Conservation (phyloP, 345 rosid genomes). For the Corchorus olitorius region DNA sequence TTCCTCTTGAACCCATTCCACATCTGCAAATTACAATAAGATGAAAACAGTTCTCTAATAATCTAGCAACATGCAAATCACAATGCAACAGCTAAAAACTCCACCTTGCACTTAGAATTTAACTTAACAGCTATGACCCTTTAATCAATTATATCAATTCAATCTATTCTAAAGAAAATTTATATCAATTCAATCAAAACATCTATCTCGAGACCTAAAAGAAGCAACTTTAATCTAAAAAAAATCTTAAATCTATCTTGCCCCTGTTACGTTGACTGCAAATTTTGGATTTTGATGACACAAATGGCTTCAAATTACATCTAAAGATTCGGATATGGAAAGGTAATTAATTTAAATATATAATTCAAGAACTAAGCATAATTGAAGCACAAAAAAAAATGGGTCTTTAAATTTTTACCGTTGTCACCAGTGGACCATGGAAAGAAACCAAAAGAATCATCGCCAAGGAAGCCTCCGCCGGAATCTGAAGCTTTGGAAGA, state of each 20-base stretch:
- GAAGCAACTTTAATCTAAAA: not conserved
- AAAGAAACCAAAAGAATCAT: slow-evolving; percentile 64
- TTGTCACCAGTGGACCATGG: slow-evolving; percentile 66
- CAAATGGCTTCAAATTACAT: not conserved
- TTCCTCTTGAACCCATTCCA: slow-evolving; percentile 89
- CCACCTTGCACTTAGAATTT: not conserved
- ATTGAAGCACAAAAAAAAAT: not conserved
- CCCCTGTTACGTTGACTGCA: not conserved
- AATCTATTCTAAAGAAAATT: no score
- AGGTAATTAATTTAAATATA: not conserved
- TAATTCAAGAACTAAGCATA: not conserved
- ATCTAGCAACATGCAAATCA: not conserved
- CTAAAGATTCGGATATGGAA: not conserved
- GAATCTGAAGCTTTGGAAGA: slow-evolving; percentile 54
- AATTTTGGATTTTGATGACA: not conserved
- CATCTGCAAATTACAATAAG: slow-evolving; percentile 31
- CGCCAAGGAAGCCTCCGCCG: slow-evolving; percentile 49
- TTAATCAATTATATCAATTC: not conserved
- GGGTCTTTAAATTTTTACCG: slow-evolving; percentile 31
- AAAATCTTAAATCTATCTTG: not conserved
- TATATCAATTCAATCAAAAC: not conserved
- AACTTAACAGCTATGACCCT: not conserved
- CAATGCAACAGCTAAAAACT: not conserved
- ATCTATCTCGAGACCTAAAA: not conserved
- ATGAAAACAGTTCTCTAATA: not conserved